These are phyloP conservation scores for Lindgomyces ingoldianus DNA, from an alignment of 495 filamentous ascomycete species.

Conservation along the genomic window DNA sequence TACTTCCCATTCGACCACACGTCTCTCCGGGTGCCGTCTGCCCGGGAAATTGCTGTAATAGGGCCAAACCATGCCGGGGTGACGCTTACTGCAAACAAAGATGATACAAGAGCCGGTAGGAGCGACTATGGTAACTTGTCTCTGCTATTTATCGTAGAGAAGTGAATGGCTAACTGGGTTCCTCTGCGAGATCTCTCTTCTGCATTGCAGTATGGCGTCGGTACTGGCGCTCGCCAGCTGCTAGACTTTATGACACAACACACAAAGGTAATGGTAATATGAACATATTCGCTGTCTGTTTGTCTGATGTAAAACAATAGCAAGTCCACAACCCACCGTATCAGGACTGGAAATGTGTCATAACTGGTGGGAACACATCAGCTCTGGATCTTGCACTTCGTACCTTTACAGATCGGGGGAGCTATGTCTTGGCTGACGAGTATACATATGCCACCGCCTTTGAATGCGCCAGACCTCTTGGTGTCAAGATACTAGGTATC, in stretches of 20 bases:
- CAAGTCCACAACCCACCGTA: slow-evolving; percentile 39
- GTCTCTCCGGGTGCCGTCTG: no score
- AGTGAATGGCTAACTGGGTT: no score
- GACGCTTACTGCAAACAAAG: no score
- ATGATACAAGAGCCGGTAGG: no score
- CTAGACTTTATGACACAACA: slow-evolving; percentile 39
- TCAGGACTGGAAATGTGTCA: slow-evolving; percentile 34
- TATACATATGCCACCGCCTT: slow-evolving; percentile 37
- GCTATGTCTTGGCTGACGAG: slow-evolving; percentile 32
- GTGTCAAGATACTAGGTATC: slow-evolving; percentile 29
- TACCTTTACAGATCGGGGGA: slow-evolving; percentile 36
- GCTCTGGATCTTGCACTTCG: slow-evolving; percentile 38
- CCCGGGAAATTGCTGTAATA: no score
- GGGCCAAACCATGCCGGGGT: no score
- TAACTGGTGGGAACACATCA: slow-evolving; percentile 39
- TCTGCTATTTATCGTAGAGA: no score
- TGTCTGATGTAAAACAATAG: slow-evolving; percentile 4
- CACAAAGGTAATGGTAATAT: slow-evolving; percentile 23
- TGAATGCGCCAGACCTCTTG: slow-evolving; percentile 11
- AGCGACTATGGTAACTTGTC: no score
- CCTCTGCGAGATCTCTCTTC: no score
- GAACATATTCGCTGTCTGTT: not conserved
- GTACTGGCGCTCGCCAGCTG: slow-evolving; percentile 25
- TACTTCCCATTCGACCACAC: no score
- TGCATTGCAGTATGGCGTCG: slow-evolving; percentile 18